These are phyloP conservation scores for Kluyveromyces sp. DNA, from an alignment of 1,139 yeast genomes.

Conservation along the genomic window DNA sequence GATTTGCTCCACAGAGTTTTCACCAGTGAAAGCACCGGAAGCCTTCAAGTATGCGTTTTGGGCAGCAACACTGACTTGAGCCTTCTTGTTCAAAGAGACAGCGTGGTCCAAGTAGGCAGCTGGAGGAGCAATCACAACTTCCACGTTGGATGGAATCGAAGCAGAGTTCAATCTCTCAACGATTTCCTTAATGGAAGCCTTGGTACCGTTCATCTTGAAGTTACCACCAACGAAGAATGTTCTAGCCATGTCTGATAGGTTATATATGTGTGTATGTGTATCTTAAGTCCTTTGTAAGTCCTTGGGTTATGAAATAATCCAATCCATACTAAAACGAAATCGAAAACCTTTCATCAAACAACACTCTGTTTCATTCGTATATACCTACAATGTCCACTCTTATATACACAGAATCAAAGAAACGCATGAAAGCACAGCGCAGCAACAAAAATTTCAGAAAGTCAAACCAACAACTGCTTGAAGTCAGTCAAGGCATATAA, in stretches of 20 bases:
- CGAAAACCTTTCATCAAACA: no score
- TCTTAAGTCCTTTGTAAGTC: not conserved
- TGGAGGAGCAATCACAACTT: constrained; percentile 95
- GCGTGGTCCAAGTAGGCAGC: constrained; percentile 84
- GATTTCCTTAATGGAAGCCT: constrained; percentile 73
- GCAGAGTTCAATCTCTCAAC: constrained; percentile 77
- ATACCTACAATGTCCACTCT: no score
- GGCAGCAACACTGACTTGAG: constrained; percentile 72
- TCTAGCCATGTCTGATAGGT: constrained; percentile 50
- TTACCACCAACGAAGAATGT: constrained; percentile 96
- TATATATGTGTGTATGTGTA: not conserved
- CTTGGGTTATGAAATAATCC: no score
- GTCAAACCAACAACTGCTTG: no score
- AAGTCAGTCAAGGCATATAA: no score
- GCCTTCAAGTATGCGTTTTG: constrained; percentile 85
- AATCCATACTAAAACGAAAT: no score
- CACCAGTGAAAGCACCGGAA: constrained; percentile 98
- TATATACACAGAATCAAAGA: no score
- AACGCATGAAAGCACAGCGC: no score
- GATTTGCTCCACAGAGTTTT: constrained; percentile 79
- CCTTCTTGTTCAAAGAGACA: constrained; percentile 57
- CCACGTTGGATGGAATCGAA: constrained; percentile 58
- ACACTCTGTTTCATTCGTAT: no score
- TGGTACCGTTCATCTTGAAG: constrained; percentile 98
- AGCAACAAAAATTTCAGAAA: no score